Conservation (phyloP, 2,329 filamentous ascomycete species). For the Nemania sp. region DNA sequence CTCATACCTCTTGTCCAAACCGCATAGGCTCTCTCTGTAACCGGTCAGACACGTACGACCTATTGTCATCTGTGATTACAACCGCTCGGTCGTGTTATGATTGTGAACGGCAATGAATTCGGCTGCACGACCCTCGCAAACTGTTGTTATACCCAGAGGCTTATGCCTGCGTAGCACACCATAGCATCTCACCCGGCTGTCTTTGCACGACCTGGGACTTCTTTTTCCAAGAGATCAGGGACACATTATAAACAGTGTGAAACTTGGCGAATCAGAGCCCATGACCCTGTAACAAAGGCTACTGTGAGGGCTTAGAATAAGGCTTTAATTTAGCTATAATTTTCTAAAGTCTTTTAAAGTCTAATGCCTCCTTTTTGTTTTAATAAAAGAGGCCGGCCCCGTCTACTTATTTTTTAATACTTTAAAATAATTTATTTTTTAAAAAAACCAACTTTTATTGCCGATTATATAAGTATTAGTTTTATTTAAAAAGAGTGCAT, state of each 20-base stretch:
- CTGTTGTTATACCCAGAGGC: slow-evolving; percentile 25
- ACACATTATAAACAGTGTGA: slow-evolving; percentile 12
- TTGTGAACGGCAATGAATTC: slow-evolving; percentile 6
- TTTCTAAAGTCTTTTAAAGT: too few species aligned
- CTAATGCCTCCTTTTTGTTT: too few species aligned
- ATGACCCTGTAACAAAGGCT: too few species aligned
- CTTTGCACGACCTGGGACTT: slow-evolving; percentile 1
- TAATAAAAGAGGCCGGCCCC: too few species aligned
- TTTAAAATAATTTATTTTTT: too few species aligned
- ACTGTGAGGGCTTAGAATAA: too few species aligned
- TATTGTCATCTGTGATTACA: slow-evolving; percentile 5
- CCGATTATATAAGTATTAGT: too few species aligned
- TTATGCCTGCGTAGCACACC: slow-evolving; percentile 21
- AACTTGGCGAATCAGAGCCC: slow-evolving; percentile 1
- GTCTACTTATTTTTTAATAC: too few species aligned
- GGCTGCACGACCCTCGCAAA: slow-evolving; percentile 26
- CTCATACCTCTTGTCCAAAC: slow-evolving; percentile 14
- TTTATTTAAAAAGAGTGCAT: too few species aligned
- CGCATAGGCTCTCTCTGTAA: slow-evolving; percentile 19
- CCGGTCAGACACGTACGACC: slow-evolving; percentile 23
- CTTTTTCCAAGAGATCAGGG: slow-evolving; percentile 21
- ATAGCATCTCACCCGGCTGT: slow-evolving; percentile 12
- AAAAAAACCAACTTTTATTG: too few species aligned
- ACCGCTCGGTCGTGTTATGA: slow-evolving; percentile 13
- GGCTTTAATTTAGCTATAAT: too few species aligned